Percentiles rank a stretch among this genome's conserved stretches.
These are phyloP conservation scores for Yamadazyma epiphylla DNA, from an alignment of 1,139 yeast species.

Conservation along the genomic window DNA sequence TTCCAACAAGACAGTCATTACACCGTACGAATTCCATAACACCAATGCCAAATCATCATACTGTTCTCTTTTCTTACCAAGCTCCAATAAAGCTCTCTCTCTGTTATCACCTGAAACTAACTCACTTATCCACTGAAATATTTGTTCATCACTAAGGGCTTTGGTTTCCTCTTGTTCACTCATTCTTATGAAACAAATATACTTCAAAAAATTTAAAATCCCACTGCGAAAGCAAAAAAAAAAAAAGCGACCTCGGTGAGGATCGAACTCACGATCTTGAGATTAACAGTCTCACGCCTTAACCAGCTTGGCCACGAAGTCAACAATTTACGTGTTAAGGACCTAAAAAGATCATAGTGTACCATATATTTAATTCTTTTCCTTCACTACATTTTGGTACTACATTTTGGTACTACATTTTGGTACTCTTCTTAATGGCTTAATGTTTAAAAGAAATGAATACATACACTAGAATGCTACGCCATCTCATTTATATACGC, in stretches of 20 bases:
- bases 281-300: slow-evolving; percentile 61
- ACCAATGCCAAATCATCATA: slow-evolving; percentile 92
- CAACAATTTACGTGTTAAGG: too few species aligned
- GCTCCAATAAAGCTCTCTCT: slow-evolving; percentile 86
- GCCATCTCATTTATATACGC: too few species aligned
- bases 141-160: slow-evolving; percentile 81
- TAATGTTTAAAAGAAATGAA: too few species aligned
- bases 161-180: slow-evolving; percentile 21
- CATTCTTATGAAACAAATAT: background rate
- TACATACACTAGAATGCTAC: too few species aligned
- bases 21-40: slow-evolving; percentile 95
- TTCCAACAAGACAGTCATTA: slow-evolving; percentile 85
- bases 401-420: too few species aligned
- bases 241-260: slow-evolving; percentile 30
- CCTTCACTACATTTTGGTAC: too few species aligned
- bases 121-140: slow-evolving; percentile 87
- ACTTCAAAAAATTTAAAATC: background rate
- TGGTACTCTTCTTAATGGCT: too few species aligned
- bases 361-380: too few species aligned
- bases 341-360: too few species aligned
- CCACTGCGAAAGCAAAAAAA: slow-evolving; percentile 2
- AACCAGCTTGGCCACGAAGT: slow-evolving; percentile 60
- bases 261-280: slow-evolving; percentile 58
- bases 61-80: slow-evolving; percentile 92
- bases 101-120: slow-evolving; percentile 85